Base-by-base conservation (phyloP, 805 yeast species). In the Debaryomyces prosopidis region DNA sequence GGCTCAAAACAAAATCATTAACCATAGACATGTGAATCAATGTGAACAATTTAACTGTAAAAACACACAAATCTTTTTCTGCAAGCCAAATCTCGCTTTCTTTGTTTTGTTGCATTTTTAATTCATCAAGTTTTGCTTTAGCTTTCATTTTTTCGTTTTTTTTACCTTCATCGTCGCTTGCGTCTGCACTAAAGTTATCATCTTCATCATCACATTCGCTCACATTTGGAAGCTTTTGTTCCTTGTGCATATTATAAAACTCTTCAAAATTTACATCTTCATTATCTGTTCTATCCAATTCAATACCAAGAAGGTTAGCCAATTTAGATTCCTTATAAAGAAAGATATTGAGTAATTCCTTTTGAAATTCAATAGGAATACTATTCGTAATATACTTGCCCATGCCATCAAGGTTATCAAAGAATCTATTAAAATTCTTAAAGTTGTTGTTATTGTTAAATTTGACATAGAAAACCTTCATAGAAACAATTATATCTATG, bases 231-330 rank as follows among this genome's bases (percentile, higher is more conserved):
- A 38, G 47, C 1, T 38, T 40, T n/a, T 33, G 40, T 9, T 44
- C 47, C 5, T 42, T 28, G 11, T 18, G 18, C 10, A 40, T 39
- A 14, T 36, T 47, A n/a, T 52, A 57, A 26, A 33, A 38, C 17
- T 43, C 47, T 16, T 65, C 71, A 33, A 59, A 65, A 43, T 72
- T 68, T 14, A 75, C 80, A 49, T 67, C 82, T 55, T 83, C 87
- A 16, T 71, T 68, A 28, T 73, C 82, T 17, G 65, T 68, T 52
- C 85, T 69, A 36, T 80, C 84, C 42, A 82, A 57, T 10, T 72
- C 66, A 2, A 69, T 55, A 0, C 60, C 55, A n/a, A 64, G 38
- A 1, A 60, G 31, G 36, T 58, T 63, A 0, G 82, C 81, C 10
- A 71, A 52, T 17, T 66, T 65, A 5, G 75, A 67, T 52, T 84